Percentiles rank a stretch among this genome's conserved stretches.
These are phyloP conservation scores for Ambrosiella xylebori DNA, from an alignment of 2,329 filamentous ascomycete genomes.

Conservation along the genomic window DNA sequence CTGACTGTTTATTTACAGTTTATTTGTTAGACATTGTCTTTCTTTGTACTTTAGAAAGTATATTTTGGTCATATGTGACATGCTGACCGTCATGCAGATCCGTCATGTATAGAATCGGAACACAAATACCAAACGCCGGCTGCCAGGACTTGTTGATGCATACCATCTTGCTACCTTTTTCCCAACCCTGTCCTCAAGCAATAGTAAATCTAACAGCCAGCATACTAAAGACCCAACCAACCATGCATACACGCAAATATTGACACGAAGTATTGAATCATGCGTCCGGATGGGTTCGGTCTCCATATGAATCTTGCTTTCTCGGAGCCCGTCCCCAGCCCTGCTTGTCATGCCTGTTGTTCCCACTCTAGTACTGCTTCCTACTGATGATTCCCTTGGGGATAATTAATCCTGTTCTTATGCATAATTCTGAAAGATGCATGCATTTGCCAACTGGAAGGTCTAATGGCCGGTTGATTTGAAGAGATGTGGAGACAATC, in stretches of 20 bases:
- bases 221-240: too few relatives aligned
- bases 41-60: not conserved
- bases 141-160: too few relatives aligned
- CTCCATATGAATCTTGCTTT: not conserved
- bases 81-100: not conserved
- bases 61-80: not conserved
- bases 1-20: not conserved
- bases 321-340: not conserved
- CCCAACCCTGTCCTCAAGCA: too few relatives aligned
- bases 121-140: not conserved
- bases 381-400: not conserved
- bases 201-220: too few relatives aligned
- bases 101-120: not conserved
- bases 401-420: constrained; percentile 2
- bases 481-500: not conserved
- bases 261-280: not conserved
- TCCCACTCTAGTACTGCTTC: not conserved
- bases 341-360: not conserved
- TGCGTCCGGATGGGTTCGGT: too few relatives aligned
- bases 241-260: not conserved
- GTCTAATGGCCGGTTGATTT: not conserved
- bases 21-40: not conserved
- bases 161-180: too few relatives aligned
- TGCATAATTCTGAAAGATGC: not conserved
- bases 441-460: not conserved